Evolutionary conservation across 164 flowering plant genomes (phyloP).

Genomic region (Liriodendron chinense): DNA sequence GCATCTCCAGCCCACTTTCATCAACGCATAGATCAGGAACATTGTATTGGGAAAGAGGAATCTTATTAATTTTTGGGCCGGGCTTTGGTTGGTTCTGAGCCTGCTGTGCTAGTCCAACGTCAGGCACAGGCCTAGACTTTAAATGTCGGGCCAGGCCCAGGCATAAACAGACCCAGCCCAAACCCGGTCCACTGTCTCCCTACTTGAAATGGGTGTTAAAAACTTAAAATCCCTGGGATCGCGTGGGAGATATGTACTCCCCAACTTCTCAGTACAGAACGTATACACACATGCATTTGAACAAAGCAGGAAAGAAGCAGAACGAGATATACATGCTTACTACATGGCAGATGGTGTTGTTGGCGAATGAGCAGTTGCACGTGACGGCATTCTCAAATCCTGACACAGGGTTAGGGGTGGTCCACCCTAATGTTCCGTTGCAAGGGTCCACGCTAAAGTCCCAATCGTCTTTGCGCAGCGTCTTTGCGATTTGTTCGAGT

Average conservation of each 20-base stretch:
- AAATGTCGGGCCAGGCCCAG: background rate
- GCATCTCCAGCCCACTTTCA: too few species aligned
- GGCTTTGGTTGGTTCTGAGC: too few species aligned
- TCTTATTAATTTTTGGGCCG: too few species aligned
- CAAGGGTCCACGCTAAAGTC: conserved; percentile 58
- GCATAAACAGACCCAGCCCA: too few species aligned
- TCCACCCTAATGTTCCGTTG: conserved; percentile 32
- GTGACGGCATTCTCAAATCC: conserved; percentile 30
- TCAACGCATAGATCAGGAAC: too few species aligned
- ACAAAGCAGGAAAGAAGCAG: background rate
- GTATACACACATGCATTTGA: background rate
- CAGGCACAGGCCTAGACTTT: too few species aligned
- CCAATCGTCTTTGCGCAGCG: conserved; percentile 47
- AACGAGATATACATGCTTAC: conserved; percentile 41
- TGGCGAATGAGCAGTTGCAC: conserved; percentile 44
- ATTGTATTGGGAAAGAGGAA: too few species aligned
- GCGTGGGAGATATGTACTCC: background rate
- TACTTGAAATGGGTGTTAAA: background rate
- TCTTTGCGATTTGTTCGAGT: conserved; percentile 32
- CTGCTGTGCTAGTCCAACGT: too few species aligned
- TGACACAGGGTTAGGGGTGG: background rate
- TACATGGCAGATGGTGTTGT: conserved; percentile 48
- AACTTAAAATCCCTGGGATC: too few species aligned
- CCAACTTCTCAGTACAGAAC: background rate
- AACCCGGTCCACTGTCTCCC: too few species aligned